phyloP scores from a whole-genome alignment of 345 rosid genomes.

The Pseudoturritis turrita region DNA sequence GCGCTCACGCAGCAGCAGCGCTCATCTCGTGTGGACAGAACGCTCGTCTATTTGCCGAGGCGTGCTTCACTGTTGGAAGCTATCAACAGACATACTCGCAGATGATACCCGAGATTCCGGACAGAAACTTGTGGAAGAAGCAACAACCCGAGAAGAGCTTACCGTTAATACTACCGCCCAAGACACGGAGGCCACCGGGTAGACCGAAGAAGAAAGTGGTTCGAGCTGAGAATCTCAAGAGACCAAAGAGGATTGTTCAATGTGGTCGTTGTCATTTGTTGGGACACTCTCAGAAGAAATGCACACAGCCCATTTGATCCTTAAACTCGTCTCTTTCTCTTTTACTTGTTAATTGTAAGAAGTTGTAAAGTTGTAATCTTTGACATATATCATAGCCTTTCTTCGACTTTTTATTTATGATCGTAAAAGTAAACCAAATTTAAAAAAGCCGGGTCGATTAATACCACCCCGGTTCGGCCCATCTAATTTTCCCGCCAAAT shows the following conservation, averaged over 20 bases:
- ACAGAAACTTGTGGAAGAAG: constrained; percentile 59
- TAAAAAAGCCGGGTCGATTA: not conserved
- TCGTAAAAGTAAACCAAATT: no score
- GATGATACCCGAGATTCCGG: constrained; percentile 62
- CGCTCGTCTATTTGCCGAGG: constrained; percentile 72
- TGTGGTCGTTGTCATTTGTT: constrained; percentile 97
- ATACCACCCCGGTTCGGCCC: not conserved
- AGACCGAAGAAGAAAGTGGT: constrained; percentile 95
- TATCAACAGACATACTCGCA: constrained; percentile 79
- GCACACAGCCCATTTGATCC: constrained; percentile 72
- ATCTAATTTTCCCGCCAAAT: constrained; percentile 25
- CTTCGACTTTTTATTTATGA: no score
- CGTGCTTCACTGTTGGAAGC: constrained; percentile 68
- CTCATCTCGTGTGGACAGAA: constrained; percentile 88
- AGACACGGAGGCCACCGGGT: constrained; percentile 95
- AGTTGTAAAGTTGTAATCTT: no score
- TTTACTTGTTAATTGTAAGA: no score
- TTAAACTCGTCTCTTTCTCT: no score
- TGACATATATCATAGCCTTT: no score
- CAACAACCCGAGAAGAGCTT: constrained; percentile 45
- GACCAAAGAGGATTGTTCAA: constrained; percentile 92
- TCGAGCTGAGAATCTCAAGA: constrained; percentile 87
- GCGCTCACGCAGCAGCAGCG: constrained; percentile 97
- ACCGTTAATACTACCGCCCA: constrained; percentile 72
- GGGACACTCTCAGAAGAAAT: constrained; percentile 99